Percentiles rank a stretch among this genome's conserved stretches.
phyloP scores from a whole-genome alignment of 2,329 filamentous ascomycete genomes.

The Aspergillus thermomutatus region DNA sequence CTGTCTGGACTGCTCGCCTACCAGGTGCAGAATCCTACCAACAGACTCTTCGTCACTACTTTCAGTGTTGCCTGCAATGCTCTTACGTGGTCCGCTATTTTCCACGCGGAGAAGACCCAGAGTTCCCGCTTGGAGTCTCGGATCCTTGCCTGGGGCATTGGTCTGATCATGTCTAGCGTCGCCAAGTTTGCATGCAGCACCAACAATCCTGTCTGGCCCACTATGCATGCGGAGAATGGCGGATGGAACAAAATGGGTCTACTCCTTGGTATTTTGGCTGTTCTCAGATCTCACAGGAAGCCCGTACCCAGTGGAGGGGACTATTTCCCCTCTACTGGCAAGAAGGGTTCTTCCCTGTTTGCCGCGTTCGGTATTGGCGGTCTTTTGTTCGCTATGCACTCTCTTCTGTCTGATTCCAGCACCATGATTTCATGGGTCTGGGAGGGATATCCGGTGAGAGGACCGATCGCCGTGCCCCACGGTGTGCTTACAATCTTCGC shows the following conservation, averaged over 20 bases:
- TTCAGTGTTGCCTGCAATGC: conserved; percentile 78
- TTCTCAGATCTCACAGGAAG: conserved; percentile 70
- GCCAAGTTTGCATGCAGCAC: conserved; percentile 91
- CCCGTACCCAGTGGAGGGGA: conserved; percentile 52
- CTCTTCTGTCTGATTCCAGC: conserved; percentile 90
- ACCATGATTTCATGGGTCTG: conserved; percentile 99
- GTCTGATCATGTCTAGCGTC: conserved; percentile 78
- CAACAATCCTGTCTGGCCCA: conserved; percentile 96
- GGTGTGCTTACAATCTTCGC: conserved; percentile 80
- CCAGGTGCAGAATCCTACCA: conserved; percentile 66
- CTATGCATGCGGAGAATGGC: conserved; percentile 84
- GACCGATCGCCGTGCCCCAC: conserved; percentile 84
- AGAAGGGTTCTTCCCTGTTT: conserved; percentile 65
- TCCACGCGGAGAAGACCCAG: conserved; percentile 73
- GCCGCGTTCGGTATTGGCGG: conserved; percentile 77
- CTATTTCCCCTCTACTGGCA: conserved; percentile 50
- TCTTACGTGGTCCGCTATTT: conserved; percentile 78
- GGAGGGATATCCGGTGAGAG: conserved; percentile 90
- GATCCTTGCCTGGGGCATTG: conserved; percentile 74
- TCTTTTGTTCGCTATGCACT: conserved; percentile 85
- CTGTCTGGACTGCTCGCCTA: conserved; percentile 78
- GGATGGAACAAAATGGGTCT: conserved; percentile 88
- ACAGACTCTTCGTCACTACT: conserved; percentile 75
- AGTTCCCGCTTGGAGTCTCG: conserved; percentile 74
- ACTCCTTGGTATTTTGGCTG: conserved; percentile 69